Evolutionary conservation across 495 filamentous ascomycete genomes (phyloP).

Genomic region (Penicillium samsonianum): DNA sequence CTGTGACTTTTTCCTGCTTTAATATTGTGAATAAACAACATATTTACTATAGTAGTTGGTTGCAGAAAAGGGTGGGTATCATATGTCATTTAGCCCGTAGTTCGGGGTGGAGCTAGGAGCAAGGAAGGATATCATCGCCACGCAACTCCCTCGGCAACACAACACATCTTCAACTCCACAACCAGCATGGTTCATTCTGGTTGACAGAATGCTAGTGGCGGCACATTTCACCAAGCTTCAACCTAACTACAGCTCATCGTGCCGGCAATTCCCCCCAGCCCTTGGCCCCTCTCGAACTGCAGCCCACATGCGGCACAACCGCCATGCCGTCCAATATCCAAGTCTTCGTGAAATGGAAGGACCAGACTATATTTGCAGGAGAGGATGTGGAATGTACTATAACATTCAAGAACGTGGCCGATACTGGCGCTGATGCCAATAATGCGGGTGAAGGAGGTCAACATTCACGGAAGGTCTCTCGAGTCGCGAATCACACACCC

Average conservation of each 20-base stretch:
- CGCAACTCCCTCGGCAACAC: conserved; percentile 24
- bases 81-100: conserved; percentile 12
- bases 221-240: conserved; percentile 15
- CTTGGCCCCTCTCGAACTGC: conserved; percentile 21
- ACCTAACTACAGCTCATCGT: conserved; percentile 10
- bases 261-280: conserved; percentile 17
- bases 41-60: not conserved
- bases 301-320: conserved; percentile 40
- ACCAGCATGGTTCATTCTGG: conserved; percentile 25
- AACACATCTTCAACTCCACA: conserved; percentile 16
- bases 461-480: conserved; percentile 49
- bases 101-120: conserved; percentile 8
- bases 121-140: conserved; percentile 11
- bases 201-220: conserved; percentile 35
- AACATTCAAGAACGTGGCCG: conserved; percentile 87
- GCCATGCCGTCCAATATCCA: conserved; percentile 70
- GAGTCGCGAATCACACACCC: conserved; percentile 40
- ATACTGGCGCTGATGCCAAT: conserved; percentile 33
- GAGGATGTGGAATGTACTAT: conserved; percentile 93
- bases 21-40: not conserved
- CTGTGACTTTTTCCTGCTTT: not conserved
- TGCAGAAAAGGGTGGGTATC: not conserved
- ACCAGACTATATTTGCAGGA: conserved; percentile 88
- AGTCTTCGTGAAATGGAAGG: conserved; percentile 92
- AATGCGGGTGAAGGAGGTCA: conserved; percentile 36